phyloP scores from a whole-genome alignment of 257 asterid species.

The Solanum etuberosum region DNA sequence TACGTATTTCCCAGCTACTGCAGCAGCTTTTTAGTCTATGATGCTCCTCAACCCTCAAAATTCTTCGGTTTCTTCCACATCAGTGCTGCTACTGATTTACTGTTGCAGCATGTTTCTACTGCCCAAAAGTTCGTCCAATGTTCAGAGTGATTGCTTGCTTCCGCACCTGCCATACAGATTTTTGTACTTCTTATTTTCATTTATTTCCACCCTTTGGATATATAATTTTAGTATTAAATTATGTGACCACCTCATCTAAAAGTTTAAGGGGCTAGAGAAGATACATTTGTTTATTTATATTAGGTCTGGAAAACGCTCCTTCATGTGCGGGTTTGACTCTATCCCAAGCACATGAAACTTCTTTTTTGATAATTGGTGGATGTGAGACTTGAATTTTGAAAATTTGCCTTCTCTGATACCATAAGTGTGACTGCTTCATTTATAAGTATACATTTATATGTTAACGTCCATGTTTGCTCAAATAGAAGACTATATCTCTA shows the following conservation, averaged over 20 bases:
- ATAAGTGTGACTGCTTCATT: background rate
- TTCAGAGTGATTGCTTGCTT: background rate
- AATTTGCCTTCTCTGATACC: background rate
- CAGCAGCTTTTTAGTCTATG: background rate
- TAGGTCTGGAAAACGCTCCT: background rate
- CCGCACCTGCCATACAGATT: background rate
- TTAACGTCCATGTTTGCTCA: background rate
- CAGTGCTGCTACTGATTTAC: background rate
- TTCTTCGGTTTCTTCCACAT: background rate
- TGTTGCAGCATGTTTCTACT: background rate
- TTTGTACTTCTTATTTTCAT: background rate
- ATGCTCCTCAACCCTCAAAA: background rate
- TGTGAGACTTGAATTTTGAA: background rate
- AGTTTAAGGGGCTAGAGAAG: background rate
- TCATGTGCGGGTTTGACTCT: background rate
- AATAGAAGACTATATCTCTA: background rate
- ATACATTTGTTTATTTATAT: background rate
- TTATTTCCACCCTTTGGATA: background rate
- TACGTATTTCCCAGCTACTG: background rate
- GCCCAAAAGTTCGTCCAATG: background rate
- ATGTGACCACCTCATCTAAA: background rate
- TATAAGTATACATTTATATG: background rate
- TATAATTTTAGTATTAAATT: background rate
- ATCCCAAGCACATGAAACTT: background rate
- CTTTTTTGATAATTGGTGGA: background rate